Conservation (phyloP, 345 rosid genomes). For the Aquilaria yunnanensis region DNA sequence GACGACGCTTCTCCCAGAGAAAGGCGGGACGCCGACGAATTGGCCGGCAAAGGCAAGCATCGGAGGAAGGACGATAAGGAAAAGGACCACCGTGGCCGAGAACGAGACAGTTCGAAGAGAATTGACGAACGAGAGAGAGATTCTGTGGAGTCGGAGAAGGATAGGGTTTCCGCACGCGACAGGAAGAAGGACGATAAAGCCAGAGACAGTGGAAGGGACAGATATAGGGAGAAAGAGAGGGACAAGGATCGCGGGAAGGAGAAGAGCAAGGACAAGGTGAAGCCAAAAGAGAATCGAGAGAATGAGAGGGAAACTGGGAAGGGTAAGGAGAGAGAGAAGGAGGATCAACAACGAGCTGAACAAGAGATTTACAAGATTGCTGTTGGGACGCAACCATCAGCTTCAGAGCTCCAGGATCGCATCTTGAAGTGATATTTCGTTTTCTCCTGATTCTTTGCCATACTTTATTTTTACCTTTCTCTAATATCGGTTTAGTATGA, state of each 20-base stretch:
- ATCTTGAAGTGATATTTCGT: constrained; percentile 47
- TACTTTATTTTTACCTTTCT: not conserved
- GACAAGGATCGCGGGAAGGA: constrained; percentile 29
- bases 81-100: constrained; percentile 35
- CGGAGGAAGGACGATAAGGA: constrained; percentile 36
- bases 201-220: constrained; percentile 30
- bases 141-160: constrained; percentile 14
- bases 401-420: constrained; percentile 48
- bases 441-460: too few relatives aligned
- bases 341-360: constrained; percentile 29
- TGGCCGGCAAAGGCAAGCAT: constrained; percentile 20
- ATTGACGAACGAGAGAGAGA: constrained; percentile 17
- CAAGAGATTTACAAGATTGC: constrained; percentile 28
- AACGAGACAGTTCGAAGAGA: constrained; percentile 21
- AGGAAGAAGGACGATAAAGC: constrained; percentile 32
- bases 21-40: constrained; percentile 26
- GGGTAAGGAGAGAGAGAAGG: constrained; percentile 32
- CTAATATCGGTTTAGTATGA: not conserved
- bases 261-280: constrained; percentile 43
- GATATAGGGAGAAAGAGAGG: constrained; percentile 33
- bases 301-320: constrained; percentile 44
- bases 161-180: constrained; percentile 18
- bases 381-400: constrained; percentile 27
- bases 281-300: constrained; percentile 35
- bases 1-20: constrained; percentile 14